Percentiles rank a stretch among this genome's conserved stretches.
Evolutionary conservation across 495 filamentous ascomycete species (phyloP).

Genomic region (Letharia columbiana): DNA sequence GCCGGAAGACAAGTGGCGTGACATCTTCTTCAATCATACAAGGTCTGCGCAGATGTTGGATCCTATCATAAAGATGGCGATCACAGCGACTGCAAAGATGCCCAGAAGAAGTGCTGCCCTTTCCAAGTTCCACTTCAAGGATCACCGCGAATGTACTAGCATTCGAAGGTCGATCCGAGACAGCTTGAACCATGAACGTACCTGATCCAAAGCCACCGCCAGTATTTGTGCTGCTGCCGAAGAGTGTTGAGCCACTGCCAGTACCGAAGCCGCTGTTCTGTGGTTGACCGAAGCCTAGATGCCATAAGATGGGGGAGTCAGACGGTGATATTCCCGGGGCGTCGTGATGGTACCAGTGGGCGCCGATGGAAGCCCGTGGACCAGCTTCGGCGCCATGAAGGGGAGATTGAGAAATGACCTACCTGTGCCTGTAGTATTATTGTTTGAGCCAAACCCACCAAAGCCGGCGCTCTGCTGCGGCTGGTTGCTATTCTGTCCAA

Average conservation of each 20-base stretch:
- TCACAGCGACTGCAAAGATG: constrained; percentile 13
- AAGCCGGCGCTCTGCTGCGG: constrained; percentile 43
- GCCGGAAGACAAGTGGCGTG: not conserved
- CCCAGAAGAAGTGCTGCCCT: constrained; percentile 12
- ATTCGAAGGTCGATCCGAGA: not conserved
- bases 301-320: constrained; percentile 35
- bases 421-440: constrained; percentile 39
- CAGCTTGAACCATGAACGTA: constrained; percentile 21
- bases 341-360: constrained; percentile 19
- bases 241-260: constrained; percentile 34
- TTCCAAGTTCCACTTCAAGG: not conserved
- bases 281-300: constrained; percentile 54
- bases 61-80: not conserved
- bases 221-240: constrained; percentile 39
- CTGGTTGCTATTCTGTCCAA: constrained; percentile 50
- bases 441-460: constrained; percentile 48
- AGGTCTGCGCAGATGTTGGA: not conserved
- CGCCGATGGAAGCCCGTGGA: constrained; percentile 6
- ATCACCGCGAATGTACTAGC: not conserved
- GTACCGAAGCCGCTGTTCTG: constrained; percentile 31
- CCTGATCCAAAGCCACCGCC: constrained; percentile 48
- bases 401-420: constrained; percentile 25
- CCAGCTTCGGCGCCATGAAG: not conserved
- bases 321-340: constrained; percentile 26
- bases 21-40: not conserved